Evolutionary conservation across 495 filamentous ascomycete species (phyloP).

Genomic region (Talaromyces thailandensis): DNA sequence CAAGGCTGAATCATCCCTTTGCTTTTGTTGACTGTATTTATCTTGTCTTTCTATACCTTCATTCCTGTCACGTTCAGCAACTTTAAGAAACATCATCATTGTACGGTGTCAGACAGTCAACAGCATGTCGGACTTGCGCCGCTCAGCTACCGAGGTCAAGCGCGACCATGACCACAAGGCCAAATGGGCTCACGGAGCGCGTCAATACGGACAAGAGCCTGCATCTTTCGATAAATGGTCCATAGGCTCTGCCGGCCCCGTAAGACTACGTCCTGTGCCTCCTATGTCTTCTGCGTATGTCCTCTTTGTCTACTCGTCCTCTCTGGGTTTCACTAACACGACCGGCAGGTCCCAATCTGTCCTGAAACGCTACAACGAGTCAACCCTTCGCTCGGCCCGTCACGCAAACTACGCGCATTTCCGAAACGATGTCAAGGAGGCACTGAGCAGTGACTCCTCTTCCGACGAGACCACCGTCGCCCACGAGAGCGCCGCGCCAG

Average conservation of each 20-base stretch:
- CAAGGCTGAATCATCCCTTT: background rate
- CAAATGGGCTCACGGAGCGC: conserved; percentile 44
- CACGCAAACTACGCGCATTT: conserved; percentile 26
- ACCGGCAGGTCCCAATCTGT: conserved; percentile 7
- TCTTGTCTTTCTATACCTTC: background rate
- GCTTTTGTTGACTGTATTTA: background rate
- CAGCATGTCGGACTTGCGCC: conserved; percentile 14
- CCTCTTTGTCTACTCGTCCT: background rate
- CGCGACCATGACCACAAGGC: conserved; percentile 43
- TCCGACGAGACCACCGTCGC: conserved; percentile 8
- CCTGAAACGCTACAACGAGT: conserved; percentile 19
- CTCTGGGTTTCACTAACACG: background rate
- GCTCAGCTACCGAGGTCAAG: conserved; percentile 22
- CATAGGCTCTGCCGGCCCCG: background rate
- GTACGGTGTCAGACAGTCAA: background rate
- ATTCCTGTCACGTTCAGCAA: background rate
- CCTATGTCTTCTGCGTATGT: conserved; percentile 10
- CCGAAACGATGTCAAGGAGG: conserved; percentile 29
- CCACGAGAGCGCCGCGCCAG: background rate
- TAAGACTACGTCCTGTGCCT: conserved; percentile 19
- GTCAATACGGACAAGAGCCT: conserved; percentile 6
- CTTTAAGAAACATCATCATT: background rate
- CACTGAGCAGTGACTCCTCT: conserved; percentile 17
- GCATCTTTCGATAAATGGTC: background rate
- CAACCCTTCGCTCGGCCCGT: conserved; percentile 20